Evolutionary conservation across 2,329 filamentous ascomycete genomes (phyloP).

Genomic region (Paecilomyces variotii): DNA sequence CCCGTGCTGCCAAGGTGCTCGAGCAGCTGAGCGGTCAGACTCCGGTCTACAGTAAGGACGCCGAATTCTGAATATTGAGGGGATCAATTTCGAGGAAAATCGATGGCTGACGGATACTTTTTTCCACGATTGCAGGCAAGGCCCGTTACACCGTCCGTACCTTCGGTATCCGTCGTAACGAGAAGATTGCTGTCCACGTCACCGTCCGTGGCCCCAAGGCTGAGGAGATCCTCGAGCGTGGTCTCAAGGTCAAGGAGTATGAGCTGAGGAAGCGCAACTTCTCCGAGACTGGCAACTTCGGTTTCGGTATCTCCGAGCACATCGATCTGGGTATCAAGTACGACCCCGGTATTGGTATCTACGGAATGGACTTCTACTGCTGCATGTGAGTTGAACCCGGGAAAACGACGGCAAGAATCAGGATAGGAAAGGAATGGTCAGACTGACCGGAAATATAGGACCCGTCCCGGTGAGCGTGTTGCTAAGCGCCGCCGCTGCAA

Average conservation of each 20-base stretch:
- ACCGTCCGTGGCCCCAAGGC: conserved; percentile 99
- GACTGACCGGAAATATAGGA: conserved; percentile 45
- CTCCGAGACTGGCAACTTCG: conserved; percentile 99
- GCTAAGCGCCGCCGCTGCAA: conserved; percentile 88
- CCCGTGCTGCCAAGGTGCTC: conserved; percentile 98
- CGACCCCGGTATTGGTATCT: conserved; percentile 96
- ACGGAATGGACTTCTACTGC: conserved; percentile 99
- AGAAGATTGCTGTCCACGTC: conserved; percentile 99
- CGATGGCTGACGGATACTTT: conserved; percentile 11
- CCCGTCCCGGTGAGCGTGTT: conserved; percentile 96
- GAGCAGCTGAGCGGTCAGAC: conserved; percentile 99
- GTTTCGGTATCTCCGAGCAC: conserved; percentile 99
- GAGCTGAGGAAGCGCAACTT: conserved; percentile 99
- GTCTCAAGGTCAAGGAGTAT: conserved; percentile 99
- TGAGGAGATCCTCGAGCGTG: conserved; percentile 99
- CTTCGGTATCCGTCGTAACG: conserved; percentile 99
- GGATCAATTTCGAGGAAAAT: not conserved
- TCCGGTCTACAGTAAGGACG: conserved; percentile 85
- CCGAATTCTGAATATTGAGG: conserved; percentile 14
- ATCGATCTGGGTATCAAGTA: conserved; percentile 99
- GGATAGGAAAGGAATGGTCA: not conserved
- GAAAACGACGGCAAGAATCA: not conserved
- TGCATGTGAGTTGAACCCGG: conserved; percentile 66
- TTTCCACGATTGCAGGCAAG: conserved; percentile 61
- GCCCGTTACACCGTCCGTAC: conserved; percentile 99